Base-by-base conservation (phyloP, 129 eudicot species). In the Scalesia atractyloides region DNA sequence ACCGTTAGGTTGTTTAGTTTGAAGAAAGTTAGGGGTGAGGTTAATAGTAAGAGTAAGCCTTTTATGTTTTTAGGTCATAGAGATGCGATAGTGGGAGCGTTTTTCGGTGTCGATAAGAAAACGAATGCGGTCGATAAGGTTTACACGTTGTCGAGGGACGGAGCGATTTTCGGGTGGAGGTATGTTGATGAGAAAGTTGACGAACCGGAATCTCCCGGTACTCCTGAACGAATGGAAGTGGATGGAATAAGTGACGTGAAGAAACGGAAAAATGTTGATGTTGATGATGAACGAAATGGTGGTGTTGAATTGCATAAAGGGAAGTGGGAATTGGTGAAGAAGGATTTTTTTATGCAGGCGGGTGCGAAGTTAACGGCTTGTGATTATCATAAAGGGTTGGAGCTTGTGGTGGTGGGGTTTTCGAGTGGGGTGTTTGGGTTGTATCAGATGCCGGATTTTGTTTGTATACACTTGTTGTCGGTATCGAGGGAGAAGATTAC, bases 381-480 rank as follows among this genome's bases (percentile, higher is more conserved):
- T 51, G 89, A 88, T 78, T 94, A 88, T 73, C 99, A 94, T n/a
- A 84, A 60, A 62, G 91, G 86, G 13, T 85, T 87, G 70, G 93
- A 90, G 83, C 84, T 94, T 60, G 85, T 90, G 74, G 98, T 94
- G 12, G 96, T 94, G 12, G 98, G 97, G 62, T 90, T 90, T 64
- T 94, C 99, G 0, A 90, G 82, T 80, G 99, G 99, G 13, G 93
- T 83, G n/a, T 94, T 94, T 81, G 97, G 91, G 50, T 75, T 94
- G 2, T 94, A 94, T 58, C 96, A 90, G 75, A 88, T 94, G 97
- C 97, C 99, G 20, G 97, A 88, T 77, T 94, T 94, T 74, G 85
- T 86, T 52, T 94, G 99, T 52, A 82, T 90, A 69, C 99, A 94
- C 61, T 86, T 94, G 86, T 80, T 90, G 78, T 90, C 99, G 6